phyloP scores from a whole-genome alignment of 306 rosid genomes.

The Dalbergia cultrata region DNA sequence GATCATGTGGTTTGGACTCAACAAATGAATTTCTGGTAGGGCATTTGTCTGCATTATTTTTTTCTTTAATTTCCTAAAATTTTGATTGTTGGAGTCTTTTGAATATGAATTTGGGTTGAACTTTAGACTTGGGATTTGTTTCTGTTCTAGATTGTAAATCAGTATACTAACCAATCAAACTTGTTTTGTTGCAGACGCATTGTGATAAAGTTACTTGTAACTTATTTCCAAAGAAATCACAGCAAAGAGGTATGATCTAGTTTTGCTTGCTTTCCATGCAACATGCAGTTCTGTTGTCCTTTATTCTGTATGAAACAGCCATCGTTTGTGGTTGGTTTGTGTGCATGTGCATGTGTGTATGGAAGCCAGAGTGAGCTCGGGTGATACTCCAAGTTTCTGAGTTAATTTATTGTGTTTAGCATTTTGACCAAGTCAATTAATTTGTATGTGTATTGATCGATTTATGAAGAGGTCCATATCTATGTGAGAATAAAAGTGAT shows the following conservation, averaged over 20 bases:
- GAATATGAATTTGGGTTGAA: constrained; percentile 29
- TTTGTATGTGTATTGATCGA: neutral
- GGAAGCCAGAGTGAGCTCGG: neutral
- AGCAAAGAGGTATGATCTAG: constrained; percentile 75
- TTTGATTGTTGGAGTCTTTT: neutral
- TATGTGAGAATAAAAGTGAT: neutral
- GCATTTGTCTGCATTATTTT: neutral
- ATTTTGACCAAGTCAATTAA: constrained; percentile 3
- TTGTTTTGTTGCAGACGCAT: constrained; percentile 73
- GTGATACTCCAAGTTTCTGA: constrained; percentile 14
- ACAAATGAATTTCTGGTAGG: neutral
- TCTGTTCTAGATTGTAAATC: constrained; percentile 4
- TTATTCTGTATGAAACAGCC: neutral
- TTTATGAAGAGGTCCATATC: neutral
- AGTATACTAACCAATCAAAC: constrained; percentile 39
- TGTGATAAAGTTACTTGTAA: constrained; percentile 81
- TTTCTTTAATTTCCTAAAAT: neutral
- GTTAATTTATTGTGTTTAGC: constrained; percentile 1
- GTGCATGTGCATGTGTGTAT: neutral
- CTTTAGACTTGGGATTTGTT: constrained; percentile 15
- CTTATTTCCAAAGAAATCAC: constrained; percentile 83
- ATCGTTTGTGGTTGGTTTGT: neutral
- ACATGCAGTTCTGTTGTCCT: neutral
- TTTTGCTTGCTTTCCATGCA: constrained; percentile 8
- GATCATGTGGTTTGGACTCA: constrained; percentile 4